phyloP scores from a whole-genome alignment of 1,139 yeast genomes.

The Taiozyma onychis region DNA sequence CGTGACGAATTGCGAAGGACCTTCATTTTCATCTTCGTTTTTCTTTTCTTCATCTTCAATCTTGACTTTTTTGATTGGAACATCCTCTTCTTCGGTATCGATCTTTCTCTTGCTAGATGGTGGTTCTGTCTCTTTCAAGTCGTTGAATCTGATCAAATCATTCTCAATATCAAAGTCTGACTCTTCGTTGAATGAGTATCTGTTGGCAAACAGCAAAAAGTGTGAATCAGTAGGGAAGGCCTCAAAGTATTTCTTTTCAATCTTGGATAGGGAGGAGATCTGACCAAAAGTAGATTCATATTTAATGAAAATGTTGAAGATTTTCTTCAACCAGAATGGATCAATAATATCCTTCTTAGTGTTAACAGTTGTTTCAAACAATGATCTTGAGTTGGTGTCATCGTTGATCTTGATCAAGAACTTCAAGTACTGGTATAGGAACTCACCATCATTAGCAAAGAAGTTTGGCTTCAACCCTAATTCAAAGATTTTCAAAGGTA shows the following conservation, averaged over 20 bases:
- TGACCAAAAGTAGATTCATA: conserved; percentile 63
- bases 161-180: conserved; percentile 14
- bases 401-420: conserved; percentile 71
- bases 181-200: conserved; percentile 28
- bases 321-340: conserved; percentile 29
- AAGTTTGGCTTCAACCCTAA: conserved; percentile 55
- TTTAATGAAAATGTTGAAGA: conserved; percentile 43
- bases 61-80: neutral
- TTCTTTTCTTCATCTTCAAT: neutral
- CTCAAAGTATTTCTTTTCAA: conserved; percentile 63
- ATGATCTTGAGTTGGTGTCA: conserved; percentile 73
- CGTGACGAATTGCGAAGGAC: conserved; percentile 13
- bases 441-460: conserved; percentile 48
- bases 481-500: conserved; percentile 72
- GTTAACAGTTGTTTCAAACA: conserved; percentile 61
- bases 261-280: conserved; percentile 55
- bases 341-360: conserved; percentile 23
- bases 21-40: conserved; percentile 1
- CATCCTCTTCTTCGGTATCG: conserved; percentile 6
- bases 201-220: conserved; percentile 31
- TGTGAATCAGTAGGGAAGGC: conserved; percentile 52
- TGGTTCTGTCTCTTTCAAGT: conserved; percentile 10
- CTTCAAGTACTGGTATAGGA: conserved; percentile 63
- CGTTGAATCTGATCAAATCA: conserved; percentile 18
- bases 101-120: conserved; percentile 10